phyloP scores from a whole-genome alignment of 1,139 yeast species.

The Hansenula lynferdii region DNA sequence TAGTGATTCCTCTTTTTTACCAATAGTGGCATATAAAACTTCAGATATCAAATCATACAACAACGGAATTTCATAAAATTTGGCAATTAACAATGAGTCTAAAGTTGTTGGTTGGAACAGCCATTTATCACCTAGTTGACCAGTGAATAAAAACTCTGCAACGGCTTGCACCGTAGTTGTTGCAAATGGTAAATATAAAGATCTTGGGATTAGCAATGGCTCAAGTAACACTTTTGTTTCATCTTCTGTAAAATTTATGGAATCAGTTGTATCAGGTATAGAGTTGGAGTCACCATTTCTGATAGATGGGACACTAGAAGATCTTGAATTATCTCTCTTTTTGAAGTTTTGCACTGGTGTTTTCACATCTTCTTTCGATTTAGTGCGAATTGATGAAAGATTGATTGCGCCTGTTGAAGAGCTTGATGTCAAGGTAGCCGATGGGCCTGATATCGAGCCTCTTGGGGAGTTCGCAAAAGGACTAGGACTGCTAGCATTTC shows the following conservation, averaged over 20 bases:
- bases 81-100: constrained; percentile 57
- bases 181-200: constrained; percentile 62
- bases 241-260: constrained; percentile 10
- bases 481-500: constrained; percentile 33
- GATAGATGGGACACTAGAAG: constrained; percentile 12
- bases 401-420: too few species aligned
- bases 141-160: constrained; percentile 70
- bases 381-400: constrained; percentile 5
- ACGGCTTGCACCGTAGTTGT: constrained; percentile 59
- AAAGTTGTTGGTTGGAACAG: constrained; percentile 58
- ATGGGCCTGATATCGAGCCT: constrained; percentile 31
- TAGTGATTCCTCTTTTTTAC: constrained; percentile 54
- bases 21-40: constrained; percentile 62
- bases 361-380: constrained; percentile 16
- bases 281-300: constrained; percentile 9
- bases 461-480: constrained; percentile 43
- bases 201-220: constrained; percentile 61
- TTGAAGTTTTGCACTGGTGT: constrained; percentile 13
- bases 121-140: constrained; percentile 76
- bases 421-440: constrained; percentile 3
- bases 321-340: constrained; percentile 16
- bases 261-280: constrained; percentile 8
- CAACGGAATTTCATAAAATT: constrained; percentile 61
- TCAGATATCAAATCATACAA: constrained; percentile 65
- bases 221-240: constrained; percentile 32